Conservation (phyloP, 805 yeast species). For the Lipomyces sp. region DNA sequence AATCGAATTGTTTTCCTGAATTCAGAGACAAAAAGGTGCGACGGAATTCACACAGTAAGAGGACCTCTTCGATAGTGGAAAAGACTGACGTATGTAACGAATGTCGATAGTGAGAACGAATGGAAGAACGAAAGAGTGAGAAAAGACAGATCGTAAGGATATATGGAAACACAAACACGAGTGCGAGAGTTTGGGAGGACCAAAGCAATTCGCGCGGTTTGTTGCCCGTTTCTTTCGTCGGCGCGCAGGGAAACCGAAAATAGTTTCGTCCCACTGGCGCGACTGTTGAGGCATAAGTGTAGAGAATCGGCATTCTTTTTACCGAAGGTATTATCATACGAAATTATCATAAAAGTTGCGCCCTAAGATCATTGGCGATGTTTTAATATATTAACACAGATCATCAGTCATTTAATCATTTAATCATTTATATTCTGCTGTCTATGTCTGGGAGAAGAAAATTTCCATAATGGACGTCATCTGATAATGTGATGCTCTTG, state of each 20-base stretch:
- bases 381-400: too few relatives aligned
- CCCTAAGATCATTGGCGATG: too few relatives aligned
- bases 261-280: too few relatives aligned
- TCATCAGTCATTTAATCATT: too few relatives aligned
- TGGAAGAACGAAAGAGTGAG: not conserved
- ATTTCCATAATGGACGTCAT: too few relatives aligned
- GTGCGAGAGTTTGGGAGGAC: conserved; percentile 1
- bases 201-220: not conserved
- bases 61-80: not conserved
- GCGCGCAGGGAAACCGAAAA: not conserved
- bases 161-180: not conserved
- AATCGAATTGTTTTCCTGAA: not conserved
- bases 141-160: not conserved
- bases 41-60: not conserved
- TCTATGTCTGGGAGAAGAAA: too few relatives aligned
- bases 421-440: too few relatives aligned
- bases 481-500: too few relatives aligned
- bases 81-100: not conserved
- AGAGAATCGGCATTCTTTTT: not conserved
- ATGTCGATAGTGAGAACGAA: not conserved
- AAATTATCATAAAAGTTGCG: too few relatives aligned
- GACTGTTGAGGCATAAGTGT: conserved; percentile 10
- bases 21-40: not conserved
- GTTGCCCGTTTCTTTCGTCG: not conserved
- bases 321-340: too few relatives aligned